Conservation (phyloP, 1,284 basidiomycete species). For the Heterobasidion irregulare region DNA sequence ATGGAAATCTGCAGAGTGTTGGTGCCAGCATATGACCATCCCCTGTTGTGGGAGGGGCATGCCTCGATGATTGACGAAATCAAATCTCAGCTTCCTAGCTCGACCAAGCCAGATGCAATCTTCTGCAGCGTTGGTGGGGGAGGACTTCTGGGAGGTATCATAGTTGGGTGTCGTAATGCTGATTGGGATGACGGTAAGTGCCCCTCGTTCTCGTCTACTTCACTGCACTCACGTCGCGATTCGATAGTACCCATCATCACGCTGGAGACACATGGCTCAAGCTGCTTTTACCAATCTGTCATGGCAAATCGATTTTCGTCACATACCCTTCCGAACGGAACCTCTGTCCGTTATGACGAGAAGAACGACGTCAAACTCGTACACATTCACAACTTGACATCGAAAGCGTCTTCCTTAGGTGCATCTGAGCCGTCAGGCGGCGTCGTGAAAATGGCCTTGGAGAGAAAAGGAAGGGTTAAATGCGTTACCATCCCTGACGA, state of each 20-base stretch:
- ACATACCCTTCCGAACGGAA: constrained; percentile 13
- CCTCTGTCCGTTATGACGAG: constrained; percentile 29
- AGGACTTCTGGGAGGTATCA: constrained; percentile 60
- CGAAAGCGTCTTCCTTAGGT: constrained; percentile 61
- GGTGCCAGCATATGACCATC: constrained; percentile 63
- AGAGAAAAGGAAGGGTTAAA: constrained; percentile 43
- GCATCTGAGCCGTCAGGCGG: constrained; percentile 54
- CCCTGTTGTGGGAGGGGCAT: constrained; percentile 64
- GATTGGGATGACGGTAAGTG: constrained; percentile 59
- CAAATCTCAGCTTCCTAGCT: constrained; percentile 34
- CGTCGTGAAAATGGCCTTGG: constrained; percentile 54
- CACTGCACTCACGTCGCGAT: neutral
- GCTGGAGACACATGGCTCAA: constrained; percentile 61
- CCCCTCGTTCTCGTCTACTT: neutral
- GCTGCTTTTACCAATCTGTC: constrained; percentile 66
- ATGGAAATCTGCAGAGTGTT: constrained; percentile 36
- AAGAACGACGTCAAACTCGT: constrained; percentile 42
- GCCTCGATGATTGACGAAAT: constrained; percentile 63
- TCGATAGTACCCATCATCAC: constrained; percentile 51
- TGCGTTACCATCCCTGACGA: constrained; percentile 60
- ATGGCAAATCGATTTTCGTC: constrained; percentile 43
- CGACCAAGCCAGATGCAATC: constrained; percentile 53
- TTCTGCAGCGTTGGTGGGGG: constrained; percentile 73
- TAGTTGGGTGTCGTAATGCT: constrained; percentile 49
- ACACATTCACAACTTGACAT: constrained; percentile 45